phyloP scores from a whole-genome alignment of 495 filamentous ascomycete genomes.

The Podospora sp. region DNA sequence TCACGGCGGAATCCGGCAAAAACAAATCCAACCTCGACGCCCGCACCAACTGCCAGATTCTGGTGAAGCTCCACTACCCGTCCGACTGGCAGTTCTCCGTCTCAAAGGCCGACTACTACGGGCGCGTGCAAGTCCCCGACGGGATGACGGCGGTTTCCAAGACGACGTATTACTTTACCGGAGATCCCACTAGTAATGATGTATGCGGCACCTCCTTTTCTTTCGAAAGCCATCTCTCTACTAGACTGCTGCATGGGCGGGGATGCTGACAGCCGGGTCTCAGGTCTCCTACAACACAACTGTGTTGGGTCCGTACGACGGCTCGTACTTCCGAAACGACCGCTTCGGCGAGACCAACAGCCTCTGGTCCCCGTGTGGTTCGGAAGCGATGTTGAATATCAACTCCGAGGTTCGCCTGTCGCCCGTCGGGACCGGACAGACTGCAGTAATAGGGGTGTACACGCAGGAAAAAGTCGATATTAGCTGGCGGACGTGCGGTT shows the following conservation, averaged over 20 bases:
- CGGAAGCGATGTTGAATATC: neutral
- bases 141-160: slow-evolving; percentile 51
- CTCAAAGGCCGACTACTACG: slow-evolving; percentile 55
- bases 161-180: slow-evolving; percentile 57
- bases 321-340: neutral
- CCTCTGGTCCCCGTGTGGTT: neutral
- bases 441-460: neutral
- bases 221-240: neutral
- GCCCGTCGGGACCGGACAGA: neutral
- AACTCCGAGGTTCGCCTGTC: neutral
- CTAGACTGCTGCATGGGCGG: neutral
- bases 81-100: slow-evolving; percentile 56
- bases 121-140: slow-evolving; percentile 46
- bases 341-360: neutral
- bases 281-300: neutral
- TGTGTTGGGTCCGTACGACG: neutral
- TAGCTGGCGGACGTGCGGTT: neutral
- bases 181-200: slow-evolving; percentile 38
- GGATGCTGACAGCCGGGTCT: neutral
- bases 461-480: neutral
- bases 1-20: slow-evolving; percentile 49
- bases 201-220: slow-evolving; percentile 1
- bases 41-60: slow-evolving; percentile 57
- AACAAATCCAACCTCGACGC: slow-evolving; percentile 40
- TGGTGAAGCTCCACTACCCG: slow-evolving; percentile 53